Evolutionary conservation across 139 green algal genomes (phyloP), one percentile per base, ranked within the genome.

Genomic region (Chlorella sp.): DNA sequence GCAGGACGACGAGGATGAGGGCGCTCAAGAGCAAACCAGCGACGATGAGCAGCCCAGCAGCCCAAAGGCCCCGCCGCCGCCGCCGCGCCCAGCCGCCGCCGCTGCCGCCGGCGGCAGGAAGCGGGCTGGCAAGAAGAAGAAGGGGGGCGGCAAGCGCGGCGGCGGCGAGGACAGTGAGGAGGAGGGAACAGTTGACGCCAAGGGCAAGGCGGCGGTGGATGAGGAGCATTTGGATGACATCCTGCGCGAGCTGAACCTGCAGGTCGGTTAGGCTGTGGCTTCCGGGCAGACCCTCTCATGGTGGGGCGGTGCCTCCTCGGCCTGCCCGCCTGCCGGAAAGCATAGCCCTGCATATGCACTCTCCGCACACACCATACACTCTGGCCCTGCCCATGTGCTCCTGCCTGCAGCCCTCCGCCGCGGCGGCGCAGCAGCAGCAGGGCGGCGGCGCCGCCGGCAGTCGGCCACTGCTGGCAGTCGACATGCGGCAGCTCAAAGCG

Each of bases 171-270:
- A 83, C 38, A 77, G 44, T 41, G 51, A 62, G 41, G 46, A 28
- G 73, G 41, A 67, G 22, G 64, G 48, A 34, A 24, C 36, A 0
- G 80, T 28, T 43, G 36, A 65, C n/a, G 41, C 62, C 24, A 82
- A 46, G 32, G 77, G 44, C 16, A 82, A 46, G 32, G 72, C 34
- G 28, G 58, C 34, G 8, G 48, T 24, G 5, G 77, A 84, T 13
- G 92, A 89, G 43, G 90, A 94, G 24, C 91, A 97, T 41, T 90
- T 97, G 11, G 92, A 96, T 54, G 40, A 75, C 20, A 88, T 96
- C 3, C 56, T 96, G 32, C 43, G 84, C n/a, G 92, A 96, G 83
- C 87, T 96, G 8, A 91, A 95, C 58, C 86, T 96, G 8, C 75
- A 80, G 40, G 81, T 87, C 54, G 22, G 48, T 38, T 70, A 24